phyloP scores from a whole-genome alignment of 164 flowering plant species.

The Nelumbo lutea region DNA sequence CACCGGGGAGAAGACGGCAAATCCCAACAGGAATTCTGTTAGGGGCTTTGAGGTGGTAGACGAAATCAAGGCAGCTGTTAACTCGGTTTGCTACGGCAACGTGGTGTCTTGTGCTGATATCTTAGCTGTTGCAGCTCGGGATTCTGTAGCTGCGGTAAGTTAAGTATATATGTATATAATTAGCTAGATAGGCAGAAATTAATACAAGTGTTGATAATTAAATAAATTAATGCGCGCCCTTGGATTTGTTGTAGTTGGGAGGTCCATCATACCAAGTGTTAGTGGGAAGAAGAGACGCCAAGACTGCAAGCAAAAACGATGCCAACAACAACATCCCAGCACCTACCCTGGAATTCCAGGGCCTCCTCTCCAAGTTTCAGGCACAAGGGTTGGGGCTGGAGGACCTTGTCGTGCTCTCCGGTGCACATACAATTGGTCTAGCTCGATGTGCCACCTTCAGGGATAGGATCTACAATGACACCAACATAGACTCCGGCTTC shows the following conservation, averaged over 20 bases:
- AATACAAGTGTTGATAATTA: no score
- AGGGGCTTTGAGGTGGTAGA: conserved; percentile 22
- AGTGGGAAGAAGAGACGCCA: conserved; percentile 32
- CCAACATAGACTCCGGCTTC: no score
- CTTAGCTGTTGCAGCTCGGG: conserved; percentile 5
- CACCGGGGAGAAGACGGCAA: conserved; percentile 1
- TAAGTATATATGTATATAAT: no score
- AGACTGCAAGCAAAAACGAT: conserved; percentile 18
- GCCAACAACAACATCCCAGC: conserved; percentile 29
- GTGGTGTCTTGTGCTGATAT: conserved; percentile 23
- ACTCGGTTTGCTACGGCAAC: conserved; percentile 10
- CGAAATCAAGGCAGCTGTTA: conserved; percentile 18
- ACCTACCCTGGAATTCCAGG: conserved; percentile 21
- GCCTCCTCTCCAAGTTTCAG: conserved; percentile 21
- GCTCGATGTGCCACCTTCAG: no score
- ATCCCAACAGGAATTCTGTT: conserved; percentile 14
- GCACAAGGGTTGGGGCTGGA: conserved; percentile 19
- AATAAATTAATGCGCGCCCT: no score
- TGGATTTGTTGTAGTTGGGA: conserved; percentile 22
- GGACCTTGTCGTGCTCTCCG: conserved; percentile 26
- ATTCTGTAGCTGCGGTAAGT: conserved; percentile 18
- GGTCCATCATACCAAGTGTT: conserved; percentile 26
- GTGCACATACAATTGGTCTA: no score
- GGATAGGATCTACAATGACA: no score
- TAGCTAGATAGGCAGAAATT: no score